Conservation (phyloP, 495 filamentous ascomycete species). For the Xylaria scruposa region DNA sequence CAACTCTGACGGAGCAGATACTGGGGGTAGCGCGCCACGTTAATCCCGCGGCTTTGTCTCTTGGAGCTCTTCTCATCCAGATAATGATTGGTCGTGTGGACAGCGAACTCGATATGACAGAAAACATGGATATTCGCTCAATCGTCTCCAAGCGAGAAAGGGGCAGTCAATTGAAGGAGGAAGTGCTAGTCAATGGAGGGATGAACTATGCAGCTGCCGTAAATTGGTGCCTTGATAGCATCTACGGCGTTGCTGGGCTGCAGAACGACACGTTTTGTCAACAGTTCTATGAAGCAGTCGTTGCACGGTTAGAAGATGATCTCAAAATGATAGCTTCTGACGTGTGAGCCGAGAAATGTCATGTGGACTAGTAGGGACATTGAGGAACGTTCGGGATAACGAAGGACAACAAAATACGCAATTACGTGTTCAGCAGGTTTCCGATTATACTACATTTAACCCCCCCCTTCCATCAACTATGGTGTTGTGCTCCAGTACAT, state of each 20-base stretch:
- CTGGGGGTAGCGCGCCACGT: not conserved
- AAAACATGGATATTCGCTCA: not conserved
- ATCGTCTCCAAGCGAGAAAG: not conserved
- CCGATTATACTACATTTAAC: not conserved
- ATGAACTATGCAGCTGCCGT: not conserved
- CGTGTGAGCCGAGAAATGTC: not conserved
- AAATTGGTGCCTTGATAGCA: not conserved
- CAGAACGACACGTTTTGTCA: conserved; percentile 27
- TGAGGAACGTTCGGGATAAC: not conserved
- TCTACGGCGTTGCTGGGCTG: not conserved
- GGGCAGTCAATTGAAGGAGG: not conserved
- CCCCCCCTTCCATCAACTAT: not conserved
- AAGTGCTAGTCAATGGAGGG: not conserved
- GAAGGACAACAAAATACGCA: not conserved
- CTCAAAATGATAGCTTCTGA: conserved; percentile 5
- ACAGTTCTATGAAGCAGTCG: conserved; percentile 24
- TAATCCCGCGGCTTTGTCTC: not conserved
- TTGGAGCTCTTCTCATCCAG: not conserved
- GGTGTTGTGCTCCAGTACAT: not conserved
- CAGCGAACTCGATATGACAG: not conserved
- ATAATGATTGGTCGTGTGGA: not conserved
- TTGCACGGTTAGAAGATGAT: conserved; percentile 26
- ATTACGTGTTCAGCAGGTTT: not conserved
- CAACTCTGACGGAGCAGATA: not conserved
- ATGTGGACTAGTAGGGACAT: not conserved